Conservation (phyloP, 345 rosid genomes). For the Citrus sinensis region DNA sequence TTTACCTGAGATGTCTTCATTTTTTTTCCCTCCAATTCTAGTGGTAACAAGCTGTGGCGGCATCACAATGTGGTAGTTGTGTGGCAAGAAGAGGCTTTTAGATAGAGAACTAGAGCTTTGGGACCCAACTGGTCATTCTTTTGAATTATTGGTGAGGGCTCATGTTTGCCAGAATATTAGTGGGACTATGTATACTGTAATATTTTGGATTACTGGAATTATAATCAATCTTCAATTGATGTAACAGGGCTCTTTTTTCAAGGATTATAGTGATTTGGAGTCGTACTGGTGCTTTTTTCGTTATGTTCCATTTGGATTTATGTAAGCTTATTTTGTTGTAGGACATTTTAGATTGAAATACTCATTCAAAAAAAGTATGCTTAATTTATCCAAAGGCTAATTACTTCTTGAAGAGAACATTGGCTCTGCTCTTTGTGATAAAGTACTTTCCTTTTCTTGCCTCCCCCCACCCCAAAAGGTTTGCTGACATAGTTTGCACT, state of each 20-base stretch:
- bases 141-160: conserved; percentile 21
- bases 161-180: not conserved
- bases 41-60: conserved; percentile 36
- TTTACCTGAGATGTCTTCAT: not conserved
- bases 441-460: not conserved
- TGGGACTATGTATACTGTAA: not conserved
- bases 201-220: not conserved
- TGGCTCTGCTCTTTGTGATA: not conserved
- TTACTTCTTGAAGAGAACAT: not conserved
- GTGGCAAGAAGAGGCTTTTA: conserved; percentile 22
- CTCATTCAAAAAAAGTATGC: not conserved
- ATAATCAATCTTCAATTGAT: not conserved
- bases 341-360: not conserved
- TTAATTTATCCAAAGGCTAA: not conserved
- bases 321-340: not conserved
- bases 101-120: conserved; percentile 26
- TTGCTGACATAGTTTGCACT: not conserved
- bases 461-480: not conserved
- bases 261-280: conserved; percentile 28
- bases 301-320: conserved; percentile 2
- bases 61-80: conserved; percentile 29
- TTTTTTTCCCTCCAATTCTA: not conserved
- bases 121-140: conserved; percentile 23
- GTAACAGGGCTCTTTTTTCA: conserved; percentile 14
- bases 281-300: conserved; percentile 17